These are phyloP conservation scores for Centella asiatica DNA, from an alignment of 129 eudicot genomes.

Conservation along the genomic window DNA sequence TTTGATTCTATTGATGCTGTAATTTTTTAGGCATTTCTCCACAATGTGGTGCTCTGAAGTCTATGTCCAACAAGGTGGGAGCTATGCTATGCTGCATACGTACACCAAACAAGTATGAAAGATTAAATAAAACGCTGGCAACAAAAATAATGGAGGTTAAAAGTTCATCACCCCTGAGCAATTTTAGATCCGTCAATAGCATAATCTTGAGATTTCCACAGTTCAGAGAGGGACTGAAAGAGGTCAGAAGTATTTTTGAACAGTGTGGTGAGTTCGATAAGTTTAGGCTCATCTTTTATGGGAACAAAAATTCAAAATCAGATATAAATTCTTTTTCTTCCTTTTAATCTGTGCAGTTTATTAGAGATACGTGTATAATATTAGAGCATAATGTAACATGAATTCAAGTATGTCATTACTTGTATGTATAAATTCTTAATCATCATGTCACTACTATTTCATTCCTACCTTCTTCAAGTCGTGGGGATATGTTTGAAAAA, in stretches of 20 bases:
- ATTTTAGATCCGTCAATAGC: slow-evolving; percentile 50
- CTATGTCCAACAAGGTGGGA: slow-evolving; percentile 41
- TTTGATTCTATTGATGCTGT: background rate
- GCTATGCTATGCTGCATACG: slow-evolving; percentile 39
- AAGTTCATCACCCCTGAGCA: slow-evolving; percentile 27
- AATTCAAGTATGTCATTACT: too few relatives aligned
- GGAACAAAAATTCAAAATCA: too few relatives aligned
- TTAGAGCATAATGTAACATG: too few relatives aligned
- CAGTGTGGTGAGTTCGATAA: slow-evolving; percentile 34
- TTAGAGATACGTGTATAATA: too few relatives aligned
- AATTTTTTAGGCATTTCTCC: slow-evolving; percentile 29
- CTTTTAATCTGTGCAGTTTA: too few relatives aligned
- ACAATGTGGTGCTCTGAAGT: slow-evolving; percentile 32
- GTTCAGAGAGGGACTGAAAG: slow-evolving; percentile 50
- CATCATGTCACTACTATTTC: too few relatives aligned
- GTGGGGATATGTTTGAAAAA: too few relatives aligned
- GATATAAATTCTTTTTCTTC: too few relatives aligned
- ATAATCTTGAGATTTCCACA: slow-evolving; percentile 65
- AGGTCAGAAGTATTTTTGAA: slow-evolving; percentile 48
- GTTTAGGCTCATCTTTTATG: slow-evolving; percentile 2
- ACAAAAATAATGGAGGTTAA: slow-evolving; percentile 59
- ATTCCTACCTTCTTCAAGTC: too few relatives aligned
- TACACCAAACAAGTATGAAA: slow-evolving; percentile 37
- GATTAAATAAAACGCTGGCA: slow-evolving; percentile 49
- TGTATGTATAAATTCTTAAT: too few relatives aligned